Base-by-base conservation (phyloP, 1,284 basidiomycete genomes). In the Porodaedalea pini region DNA sequence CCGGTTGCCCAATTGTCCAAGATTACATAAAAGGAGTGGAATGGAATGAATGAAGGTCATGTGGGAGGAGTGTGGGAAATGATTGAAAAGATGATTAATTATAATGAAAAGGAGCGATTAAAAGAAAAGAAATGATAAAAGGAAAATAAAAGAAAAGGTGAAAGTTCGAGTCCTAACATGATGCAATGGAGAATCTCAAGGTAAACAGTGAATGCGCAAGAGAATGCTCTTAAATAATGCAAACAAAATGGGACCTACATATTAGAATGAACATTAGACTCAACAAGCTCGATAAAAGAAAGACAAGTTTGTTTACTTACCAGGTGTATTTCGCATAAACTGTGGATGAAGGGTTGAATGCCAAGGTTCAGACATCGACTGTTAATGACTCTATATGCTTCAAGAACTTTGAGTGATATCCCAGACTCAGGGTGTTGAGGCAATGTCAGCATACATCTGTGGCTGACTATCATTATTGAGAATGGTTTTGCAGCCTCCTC, bases 121-220 rank as follows among this genome's bases (percentile, higher is more conserved):
- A n/a, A n/a, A n/a, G n/a, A n/a, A n/a, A n/a, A n/a, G n/a, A n/a
- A n/a, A n/a, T n/a, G n/a, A n/a, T n/a, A n/a, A n/a, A n/a, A n/a
- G n/a, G n/a, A n/a, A n/a, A n/a, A n/a, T n/a, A n/a, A n/a, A n/a
- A n/a, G 39, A 40, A 3, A 41, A 47, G 0, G 65, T 50, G 5
- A 47, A 31, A 0, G 10, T 23, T 61, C 19, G 6, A 64, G 34
- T 0, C 19, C 1, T 0, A 7, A 2, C 0, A 64, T 36, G 10
- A 66, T 53, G 2, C 39, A 31, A 3, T 36, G 27, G 1, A 51
- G 39, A n/a, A 67, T 56, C 21, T 63, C 61, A 0, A 63, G 34
- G 47, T 63, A 67, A 5, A 44, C 37, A 40, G 66, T 65, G 39
- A 60, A 66, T 0, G 66, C 62, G 8, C 32, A 23, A 15, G 51